phyloP scores from a whole-genome alignment of 257 asterid genomes.

The Capsicum pubescens region DNA sequence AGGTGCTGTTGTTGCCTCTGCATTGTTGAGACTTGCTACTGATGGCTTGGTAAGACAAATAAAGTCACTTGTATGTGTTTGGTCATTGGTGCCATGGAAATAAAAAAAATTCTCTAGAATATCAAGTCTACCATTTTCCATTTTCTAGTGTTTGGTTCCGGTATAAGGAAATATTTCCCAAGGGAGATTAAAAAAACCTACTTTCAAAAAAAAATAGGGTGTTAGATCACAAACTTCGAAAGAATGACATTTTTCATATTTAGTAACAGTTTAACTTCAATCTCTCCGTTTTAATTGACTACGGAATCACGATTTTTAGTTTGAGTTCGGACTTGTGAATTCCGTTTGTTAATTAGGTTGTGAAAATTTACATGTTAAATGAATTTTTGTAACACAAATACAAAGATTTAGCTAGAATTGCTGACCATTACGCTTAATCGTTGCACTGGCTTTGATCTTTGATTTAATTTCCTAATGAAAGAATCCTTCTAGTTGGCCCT shows the following conservation, averaged over 20 bases:
- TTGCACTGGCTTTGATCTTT: too few relatives aligned
- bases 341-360: background rate
- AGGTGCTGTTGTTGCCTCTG: constrained; percentile 81
- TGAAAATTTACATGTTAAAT: background rate
- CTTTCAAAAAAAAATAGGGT: too few relatives aligned
- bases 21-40: constrained; percentile 64
- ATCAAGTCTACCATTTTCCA: background rate
- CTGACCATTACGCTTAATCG: too few relatives aligned
- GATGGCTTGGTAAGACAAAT: constrained; percentile 61
- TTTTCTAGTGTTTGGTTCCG: background rate
- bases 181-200: too few relatives aligned
- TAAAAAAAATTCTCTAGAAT: too few relatives aligned
- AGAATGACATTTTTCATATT: too few relatives aligned
- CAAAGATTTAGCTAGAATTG: background rate
- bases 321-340: background rate
- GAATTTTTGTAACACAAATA: background rate
- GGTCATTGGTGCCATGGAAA: too few relatives aligned
- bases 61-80: background rate
- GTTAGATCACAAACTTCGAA: too few relatives aligned
- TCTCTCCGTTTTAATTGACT: too few relatives aligned
- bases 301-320: background rate
- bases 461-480: background rate
- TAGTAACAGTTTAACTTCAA: too few relatives aligned
- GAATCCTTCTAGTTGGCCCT: background rate
- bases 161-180: background rate